phyloP scores from a whole-genome alignment of 352 stramenopile species.

The Globisporangium parvum region DNA sequence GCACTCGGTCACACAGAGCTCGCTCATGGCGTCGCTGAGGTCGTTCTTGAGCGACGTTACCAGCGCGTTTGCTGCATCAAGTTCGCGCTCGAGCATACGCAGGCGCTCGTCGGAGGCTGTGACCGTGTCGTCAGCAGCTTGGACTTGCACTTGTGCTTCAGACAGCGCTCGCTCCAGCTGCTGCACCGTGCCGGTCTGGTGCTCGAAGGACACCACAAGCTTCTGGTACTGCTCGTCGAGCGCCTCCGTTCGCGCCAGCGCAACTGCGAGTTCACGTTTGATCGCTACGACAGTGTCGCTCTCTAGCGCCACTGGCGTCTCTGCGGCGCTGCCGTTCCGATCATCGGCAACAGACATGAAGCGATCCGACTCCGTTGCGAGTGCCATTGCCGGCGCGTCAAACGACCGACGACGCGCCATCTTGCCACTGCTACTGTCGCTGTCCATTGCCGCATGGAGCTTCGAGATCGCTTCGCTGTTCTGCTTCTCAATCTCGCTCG shows the following conservation, averaged over 20 bases:
- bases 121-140: conserved; percentile 4
- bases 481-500: conserved; percentile 15
- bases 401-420: neutral
- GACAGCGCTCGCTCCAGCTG: conserved; percentile 13
- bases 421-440: neutral
- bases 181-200: conserved; percentile 5
- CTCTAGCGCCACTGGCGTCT: no score
- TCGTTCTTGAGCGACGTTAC: conserved; percentile 4
- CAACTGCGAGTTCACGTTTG: conserved; percentile 7
- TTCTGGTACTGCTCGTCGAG: conserved; percentile 18
- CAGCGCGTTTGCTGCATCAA: conserved; percentile 3
- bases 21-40: conserved; percentile 11
- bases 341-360: no score
- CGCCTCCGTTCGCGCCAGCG: conserved; percentile 3
- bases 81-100: neutral
- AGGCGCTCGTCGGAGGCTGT: conserved; percentile 5
- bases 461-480: conserved; percentile 12
- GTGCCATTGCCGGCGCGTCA: neutral
- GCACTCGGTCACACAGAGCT: conserved; percentile 10
- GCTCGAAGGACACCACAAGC: conserved; percentile 13
- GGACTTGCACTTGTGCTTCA: neutral
- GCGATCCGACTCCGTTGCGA: no score
- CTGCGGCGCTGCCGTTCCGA: no score
- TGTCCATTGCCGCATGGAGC: conserved; percentile 5
- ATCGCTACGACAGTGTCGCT: neutral